Base-by-base conservation (phyloP, 106 monocot genomes). In the Dioscorea alata region DNA sequence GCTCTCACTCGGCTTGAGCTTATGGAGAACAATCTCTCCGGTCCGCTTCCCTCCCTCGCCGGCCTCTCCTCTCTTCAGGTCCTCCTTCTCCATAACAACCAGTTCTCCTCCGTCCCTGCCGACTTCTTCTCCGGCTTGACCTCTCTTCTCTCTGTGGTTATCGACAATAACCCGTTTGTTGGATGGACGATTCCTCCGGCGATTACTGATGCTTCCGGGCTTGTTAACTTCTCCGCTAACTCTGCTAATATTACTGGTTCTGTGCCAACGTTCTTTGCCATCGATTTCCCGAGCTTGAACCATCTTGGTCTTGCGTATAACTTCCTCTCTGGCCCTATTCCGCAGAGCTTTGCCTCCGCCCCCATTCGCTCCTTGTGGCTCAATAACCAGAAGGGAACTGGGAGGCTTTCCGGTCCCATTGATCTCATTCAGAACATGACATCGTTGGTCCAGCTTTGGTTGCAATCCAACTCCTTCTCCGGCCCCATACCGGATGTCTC, bases 401-500 rank as follows among this genome's bases (percentile, higher is more conserved):
- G 28, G 32, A 50, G 52, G 42, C 69, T 90, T 34, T 77, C 78
- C 16, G 86, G 90, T 19, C 8, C 60, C 17, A 68, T 86, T 9
- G 59, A 61, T 21, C 74, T 83, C 13, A 59, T 90, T n/a, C 31
- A 28, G 13, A 74, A 76, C 59, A 86, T 84, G 81, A 74, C 78
- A 22, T 33, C 48, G 4, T 18, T 86, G 12, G 16, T 23, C 13
- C 69, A 78, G 54, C 69, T 90, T 17, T 78, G 69, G 71, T 31
- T 90, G 24, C 80, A 90, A 19, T 75, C 73, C 3, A 90, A 90
- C 42, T 50, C 63, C 19, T 81, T 90, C 78, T 74, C 84, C 15
- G 83, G 90, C 2, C 73, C 84, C 3, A 23, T 90, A 8, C 90
- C 90, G 20, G 90, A 87, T 53, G 64, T 91, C 42, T 81, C 87